Base-by-base conservation (phyloP, 768 basidiomycete genomes). In the Trametes gibbosa region DNA sequence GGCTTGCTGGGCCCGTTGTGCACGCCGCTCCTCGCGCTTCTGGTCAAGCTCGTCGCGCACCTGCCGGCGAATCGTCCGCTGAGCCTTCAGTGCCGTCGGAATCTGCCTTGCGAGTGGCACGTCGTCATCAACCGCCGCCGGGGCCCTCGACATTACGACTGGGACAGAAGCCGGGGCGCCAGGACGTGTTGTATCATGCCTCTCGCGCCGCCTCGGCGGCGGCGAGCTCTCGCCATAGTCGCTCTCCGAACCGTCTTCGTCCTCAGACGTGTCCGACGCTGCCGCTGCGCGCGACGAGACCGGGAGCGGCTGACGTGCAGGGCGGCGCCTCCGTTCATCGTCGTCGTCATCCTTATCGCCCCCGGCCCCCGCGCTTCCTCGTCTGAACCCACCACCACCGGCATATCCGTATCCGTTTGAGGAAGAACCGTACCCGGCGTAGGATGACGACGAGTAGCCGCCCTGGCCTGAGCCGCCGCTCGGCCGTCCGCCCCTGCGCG, bases 91-190 rank as follows among this genome's bases (percentile, higher is more conserved):
- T 3, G 94, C 94, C 0, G 85, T 87, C 4, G 93, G 94, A 54
- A 93, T 91, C 29, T 86, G 79, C 63, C 83, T 84, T 2, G 92
- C 94, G 16, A 96, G 79, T 0, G 94, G 94, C 1, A 93, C 77
- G 65, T 96, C 88, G 69, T 96, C 93, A 53, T 90, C 66, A 49
- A 66, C 46, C 69, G 53, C 19, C 13, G 32, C 49, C 16, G 61
- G 56, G 17, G 65, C 61, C n/a, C 69, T 69, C 13, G 66, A 63
- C 17, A 65, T 49, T 29, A 64, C 65, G 5, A 72, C 66, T 1
- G 55, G 54, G 6, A 64, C 61, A 10, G 59, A 24, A 17, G 54
- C 65, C 21, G 67, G 58, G 56, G 55, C 40, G 14, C 55, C 45
- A 7, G 64, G 64, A 27, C 54, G 53, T 37, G 61, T 62, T 34